phyloP scores from a whole-genome alignment of 768 basidiomycete species.

The Pleurotus djamor region DNA sequence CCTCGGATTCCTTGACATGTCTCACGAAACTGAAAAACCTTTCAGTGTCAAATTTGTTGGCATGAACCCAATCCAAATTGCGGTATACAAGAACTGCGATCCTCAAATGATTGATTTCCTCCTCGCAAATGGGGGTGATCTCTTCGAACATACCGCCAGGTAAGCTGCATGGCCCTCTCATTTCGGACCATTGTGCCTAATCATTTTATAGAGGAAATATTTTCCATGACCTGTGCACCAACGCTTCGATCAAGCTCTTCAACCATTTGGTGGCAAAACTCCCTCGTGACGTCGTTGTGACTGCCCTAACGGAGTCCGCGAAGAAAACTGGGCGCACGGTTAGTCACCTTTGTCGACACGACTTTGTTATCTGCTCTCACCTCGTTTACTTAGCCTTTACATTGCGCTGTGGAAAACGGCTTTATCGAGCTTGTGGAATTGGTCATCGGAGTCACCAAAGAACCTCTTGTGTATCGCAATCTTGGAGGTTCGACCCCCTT shows the following conservation, averaged over 20 bases:
- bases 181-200: background rate
- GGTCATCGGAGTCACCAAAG: conserved; percentile 34
- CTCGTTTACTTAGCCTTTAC: conserved; percentile 41
- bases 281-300: conserved; percentile 44
- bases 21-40: conserved; percentile 3
- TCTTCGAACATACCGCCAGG: conserved; percentile 34
- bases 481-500: conserved; percentile 49
- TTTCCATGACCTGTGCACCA: conserved; percentile 42
- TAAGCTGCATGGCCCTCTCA: background rate
- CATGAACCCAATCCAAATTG: conserved; percentile 43
- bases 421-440: conserved; percentile 25
- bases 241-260: conserved; percentile 26
- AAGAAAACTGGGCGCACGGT: conserved; percentile 47
- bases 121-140: conserved; percentile 42
- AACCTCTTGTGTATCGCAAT: conserved; percentile 37
- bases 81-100: conserved; percentile 25
- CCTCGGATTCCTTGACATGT: background rate
- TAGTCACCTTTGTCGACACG: conserved; percentile 1
- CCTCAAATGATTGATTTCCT: conserved; percentile 46
- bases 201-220: conserved; percentile 47
- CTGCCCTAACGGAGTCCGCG: conserved; percentile 42
- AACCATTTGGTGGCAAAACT: conserved; percentile 46
- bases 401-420: conserved; percentile 43
- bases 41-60: conserved; percentile 43
- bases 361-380: background rate